Evolutionary conservation across 441 rosid species (phyloP).

Genomic region (Heliophila coronopifolia): DNA sequence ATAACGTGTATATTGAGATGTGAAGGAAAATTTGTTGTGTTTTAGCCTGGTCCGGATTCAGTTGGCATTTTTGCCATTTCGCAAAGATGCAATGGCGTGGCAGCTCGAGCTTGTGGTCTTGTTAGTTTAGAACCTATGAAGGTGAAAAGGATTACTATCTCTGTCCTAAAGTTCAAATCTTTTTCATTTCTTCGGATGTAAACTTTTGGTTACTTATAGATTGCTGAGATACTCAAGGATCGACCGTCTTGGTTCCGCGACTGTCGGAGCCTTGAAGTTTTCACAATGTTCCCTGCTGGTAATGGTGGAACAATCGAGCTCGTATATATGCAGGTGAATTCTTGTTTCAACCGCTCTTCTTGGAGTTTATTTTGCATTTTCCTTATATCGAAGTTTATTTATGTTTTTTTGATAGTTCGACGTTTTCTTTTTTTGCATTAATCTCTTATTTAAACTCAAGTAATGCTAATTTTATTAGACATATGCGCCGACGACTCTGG

Average conservation of each 20-base stretch:
- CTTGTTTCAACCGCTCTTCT: neutral
- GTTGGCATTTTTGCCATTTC: conserved; percentile 99
- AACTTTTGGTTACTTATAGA: conserved; percentile 32
- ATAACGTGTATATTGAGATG: too few species aligned
- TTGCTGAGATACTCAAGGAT: conserved; percentile 81
- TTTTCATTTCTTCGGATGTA: neutral
- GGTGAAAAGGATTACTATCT: too few species aligned
- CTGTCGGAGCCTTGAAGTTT: conserved; percentile 58
- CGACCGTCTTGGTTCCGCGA: conserved; percentile 94
- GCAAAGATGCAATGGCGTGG: conserved; percentile 98
- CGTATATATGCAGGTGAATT: conserved; percentile 66
- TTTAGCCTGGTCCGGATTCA: conserved; percentile 99
- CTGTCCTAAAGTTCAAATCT: too few species aligned
- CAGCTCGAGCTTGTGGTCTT: conserved; percentile 99
- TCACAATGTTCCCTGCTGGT: conserved; percentile 73
- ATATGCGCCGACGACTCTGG: conserved; percentile 86
- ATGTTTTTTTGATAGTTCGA: too few species aligned
- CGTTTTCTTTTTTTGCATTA: too few species aligned
- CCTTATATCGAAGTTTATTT: too few species aligned
- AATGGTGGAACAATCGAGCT: conserved; percentile 89
- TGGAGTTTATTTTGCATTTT: too few species aligned
- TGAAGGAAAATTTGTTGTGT: neutral
- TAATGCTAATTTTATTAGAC: conserved; percentile 46
- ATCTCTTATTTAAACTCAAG: too few species aligned
- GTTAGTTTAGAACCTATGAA: conserved; percentile 98